Conservation (phyloP, 177 flowering plant species). For the Vitis hybrid region DNA sequence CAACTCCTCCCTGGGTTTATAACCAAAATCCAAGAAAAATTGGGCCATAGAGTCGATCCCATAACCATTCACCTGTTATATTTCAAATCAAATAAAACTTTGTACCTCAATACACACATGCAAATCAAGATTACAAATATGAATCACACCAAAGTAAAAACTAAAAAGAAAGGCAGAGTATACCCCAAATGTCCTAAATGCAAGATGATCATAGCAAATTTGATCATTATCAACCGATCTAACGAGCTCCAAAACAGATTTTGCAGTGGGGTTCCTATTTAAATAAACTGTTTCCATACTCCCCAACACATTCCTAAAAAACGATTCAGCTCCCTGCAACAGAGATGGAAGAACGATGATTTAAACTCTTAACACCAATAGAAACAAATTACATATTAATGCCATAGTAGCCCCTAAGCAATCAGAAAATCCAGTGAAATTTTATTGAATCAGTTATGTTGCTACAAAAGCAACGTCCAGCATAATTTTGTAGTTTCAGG, state of each 20-base stretch:
- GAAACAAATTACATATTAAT: too few species aligned
- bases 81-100: constrained; percentile 5
- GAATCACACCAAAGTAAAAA: not conserved
- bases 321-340: constrained; percentile 68
- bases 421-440: too few species aligned
- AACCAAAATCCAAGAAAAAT: constrained; percentile 81
- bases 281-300: constrained; percentile 75
- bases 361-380: too few species aligned
- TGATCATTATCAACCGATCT: constrained; percentile 43
- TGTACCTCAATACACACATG: not conserved
- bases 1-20: constrained; percentile 60
- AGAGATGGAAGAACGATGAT: not conserved
- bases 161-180: not conserved
- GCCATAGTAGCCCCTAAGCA: too few species aligned
- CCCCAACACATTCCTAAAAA: constrained; percentile 62
- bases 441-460: too few species aligned
- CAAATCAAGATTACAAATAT: not conserved
- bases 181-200: constrained; percentile 93
- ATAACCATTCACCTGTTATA: constrained; percentile 67
- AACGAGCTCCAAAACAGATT: constrained; percentile 76
- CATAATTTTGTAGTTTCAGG: too few species aligned
- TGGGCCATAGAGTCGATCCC: constrained; percentile 86
- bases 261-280: constrained; percentile 81
- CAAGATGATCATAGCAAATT: constrained; percentile 86
- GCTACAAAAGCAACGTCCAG: too few species aligned